phyloP scores from a whole-genome alignment of 106 monocot species.

The Iris macrosiphon region DNA sequence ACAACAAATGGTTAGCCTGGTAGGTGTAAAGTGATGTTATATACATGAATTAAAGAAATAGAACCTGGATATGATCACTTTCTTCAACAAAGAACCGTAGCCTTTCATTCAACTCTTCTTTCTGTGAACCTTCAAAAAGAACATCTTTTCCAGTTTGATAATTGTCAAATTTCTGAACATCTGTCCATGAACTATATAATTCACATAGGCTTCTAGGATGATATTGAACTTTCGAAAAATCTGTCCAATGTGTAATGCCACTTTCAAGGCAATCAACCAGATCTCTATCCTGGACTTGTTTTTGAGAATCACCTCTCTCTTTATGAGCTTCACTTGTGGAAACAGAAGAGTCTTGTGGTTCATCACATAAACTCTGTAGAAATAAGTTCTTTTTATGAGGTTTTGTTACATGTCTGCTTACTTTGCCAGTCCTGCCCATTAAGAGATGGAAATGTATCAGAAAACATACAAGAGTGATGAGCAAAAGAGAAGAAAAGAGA shows the following conservation, averaged over 20 bases:
- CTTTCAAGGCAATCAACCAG: slow-evolving; percentile 59
- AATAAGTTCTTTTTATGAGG: slow-evolving; percentile 72
- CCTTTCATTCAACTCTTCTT: slow-evolving; percentile 79
- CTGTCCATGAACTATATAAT: slow-evolving; percentile 63
- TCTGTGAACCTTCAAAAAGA: slow-evolving; percentile 43
- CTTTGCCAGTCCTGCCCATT: slow-evolving; percentile 56
- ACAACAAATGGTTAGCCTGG: too few relatives aligned
- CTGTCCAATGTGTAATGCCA: slow-evolving; percentile 78
- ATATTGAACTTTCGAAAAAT: slow-evolving; percentile 84
- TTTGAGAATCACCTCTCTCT: slow-evolving; percentile 2
- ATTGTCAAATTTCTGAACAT: slow-evolving; percentile 63
- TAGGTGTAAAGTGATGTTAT: too few relatives aligned
- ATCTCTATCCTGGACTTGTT: slow-evolving; percentile 53
- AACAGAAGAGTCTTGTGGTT: slow-evolving; percentile 15
- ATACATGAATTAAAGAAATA: too few relatives aligned
- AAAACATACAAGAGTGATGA: not conserved
- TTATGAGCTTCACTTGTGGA: slow-evolving; percentile 5
- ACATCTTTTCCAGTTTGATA: slow-evolving; percentile 71
- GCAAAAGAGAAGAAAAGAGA: not conserved
- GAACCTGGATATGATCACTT: slow-evolving; percentile 91
- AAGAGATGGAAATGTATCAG: not conserved
- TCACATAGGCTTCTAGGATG: slow-evolving; percentile 79
- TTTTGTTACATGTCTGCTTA: slow-evolving; percentile 45
- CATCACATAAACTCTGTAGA: slow-evolving; percentile 67
- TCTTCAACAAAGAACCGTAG: slow-evolving; percentile 87